Percentiles rank a stretch among this genome's conserved stretches.
Conservation (phyloP, 2,329 filamentous ascomycete species). For the Fusarium verticillioides region DNA sequence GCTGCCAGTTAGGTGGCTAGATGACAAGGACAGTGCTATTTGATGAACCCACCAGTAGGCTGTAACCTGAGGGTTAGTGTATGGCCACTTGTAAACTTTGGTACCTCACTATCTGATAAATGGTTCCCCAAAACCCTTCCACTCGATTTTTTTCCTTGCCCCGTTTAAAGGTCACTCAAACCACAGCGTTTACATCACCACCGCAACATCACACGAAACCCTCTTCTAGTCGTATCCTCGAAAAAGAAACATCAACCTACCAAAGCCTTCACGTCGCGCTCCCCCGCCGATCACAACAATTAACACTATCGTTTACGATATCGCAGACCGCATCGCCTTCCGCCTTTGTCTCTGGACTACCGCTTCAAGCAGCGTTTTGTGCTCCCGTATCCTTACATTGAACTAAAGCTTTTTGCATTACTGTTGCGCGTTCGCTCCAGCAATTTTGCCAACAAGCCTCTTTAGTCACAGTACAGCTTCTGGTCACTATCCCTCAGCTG, state of each 20-base stretch:
- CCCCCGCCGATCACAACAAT: conserved; percentile 28
- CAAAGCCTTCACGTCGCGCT: conserved; percentile 32
- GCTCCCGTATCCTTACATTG: conserved; percentile 33
- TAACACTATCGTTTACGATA: conserved; percentile 39
- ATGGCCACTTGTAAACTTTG: conserved; percentile 12
- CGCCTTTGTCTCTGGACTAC: conserved; percentile 34
- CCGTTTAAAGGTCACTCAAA: conserved; percentile 39
- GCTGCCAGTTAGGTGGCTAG: conserved; percentile 19
- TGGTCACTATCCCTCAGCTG: conserved; percentile 23
- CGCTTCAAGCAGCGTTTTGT: conserved; percentile 41
- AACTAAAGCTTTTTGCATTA: conserved; percentile 30
- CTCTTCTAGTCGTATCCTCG: conserved; percentile 28
- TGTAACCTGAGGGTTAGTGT: conserved; percentile 17
- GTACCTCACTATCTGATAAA: conserved; percentile 48
- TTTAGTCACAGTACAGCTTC: conserved; percentile 27
- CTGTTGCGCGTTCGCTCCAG: conserved; percentile 27
- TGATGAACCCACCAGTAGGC: conserved; percentile 2
- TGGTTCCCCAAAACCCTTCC: conserved; percentile 46
- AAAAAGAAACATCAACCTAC: conserved; percentile 25
- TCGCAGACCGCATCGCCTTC: conserved; percentile 32
- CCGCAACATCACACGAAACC: conserved; percentile 44
- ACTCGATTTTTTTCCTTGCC: conserved; percentile 49
- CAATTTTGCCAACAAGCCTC: conserved; percentile 27
- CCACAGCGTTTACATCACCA: conserved; percentile 46
- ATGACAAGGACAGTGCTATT: conserved; percentile 33